These are phyloP conservation scores for Gossypium davidsonii DNA, from an alignment of 441 rosid species.

Conservation along the genomic window DNA sequence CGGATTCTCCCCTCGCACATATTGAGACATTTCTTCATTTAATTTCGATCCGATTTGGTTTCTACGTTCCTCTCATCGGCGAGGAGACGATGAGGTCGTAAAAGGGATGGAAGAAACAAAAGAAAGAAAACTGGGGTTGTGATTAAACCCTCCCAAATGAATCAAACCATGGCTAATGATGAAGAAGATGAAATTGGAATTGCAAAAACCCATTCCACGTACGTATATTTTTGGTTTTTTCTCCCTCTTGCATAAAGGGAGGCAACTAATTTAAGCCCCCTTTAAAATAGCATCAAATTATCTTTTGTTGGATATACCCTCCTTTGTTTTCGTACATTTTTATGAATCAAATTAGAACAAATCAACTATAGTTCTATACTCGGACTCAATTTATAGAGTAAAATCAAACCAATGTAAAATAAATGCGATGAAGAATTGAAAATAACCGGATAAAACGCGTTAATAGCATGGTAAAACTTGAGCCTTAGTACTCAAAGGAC, in stretches of 20 bases:
- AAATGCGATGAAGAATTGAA: too few relatives aligned
- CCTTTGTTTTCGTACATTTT: background rate
- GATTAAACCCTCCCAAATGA: background rate
- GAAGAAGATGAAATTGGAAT: background rate
- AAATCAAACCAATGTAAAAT: too few relatives aligned
- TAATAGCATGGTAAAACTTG: too few relatives aligned
- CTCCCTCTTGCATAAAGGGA: background rate
- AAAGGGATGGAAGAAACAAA: too few relatives aligned
- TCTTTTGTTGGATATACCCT: background rate
- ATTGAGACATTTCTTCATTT: background rate
- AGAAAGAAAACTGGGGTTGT: background rate
- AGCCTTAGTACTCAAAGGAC: too few relatives aligned
- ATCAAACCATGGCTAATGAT: background rate
- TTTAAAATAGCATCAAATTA: background rate
- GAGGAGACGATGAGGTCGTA: background rate
- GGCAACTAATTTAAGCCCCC: background rate
- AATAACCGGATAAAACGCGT: too few relatives aligned
- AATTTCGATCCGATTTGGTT: background rate
- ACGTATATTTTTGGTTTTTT: background rate
- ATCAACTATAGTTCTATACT: background rate
- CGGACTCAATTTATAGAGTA: too few relatives aligned
- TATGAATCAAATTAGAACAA: background rate
- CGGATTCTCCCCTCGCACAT: background rate
- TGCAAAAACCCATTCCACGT: background rate
- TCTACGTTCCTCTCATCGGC: background rate